Evolutionary conservation across 2,329 filamentous ascomycete genomes (phyloP), one percentile per base, ranked within the genome.

Genomic region (Penicillium sp.): DNA sequence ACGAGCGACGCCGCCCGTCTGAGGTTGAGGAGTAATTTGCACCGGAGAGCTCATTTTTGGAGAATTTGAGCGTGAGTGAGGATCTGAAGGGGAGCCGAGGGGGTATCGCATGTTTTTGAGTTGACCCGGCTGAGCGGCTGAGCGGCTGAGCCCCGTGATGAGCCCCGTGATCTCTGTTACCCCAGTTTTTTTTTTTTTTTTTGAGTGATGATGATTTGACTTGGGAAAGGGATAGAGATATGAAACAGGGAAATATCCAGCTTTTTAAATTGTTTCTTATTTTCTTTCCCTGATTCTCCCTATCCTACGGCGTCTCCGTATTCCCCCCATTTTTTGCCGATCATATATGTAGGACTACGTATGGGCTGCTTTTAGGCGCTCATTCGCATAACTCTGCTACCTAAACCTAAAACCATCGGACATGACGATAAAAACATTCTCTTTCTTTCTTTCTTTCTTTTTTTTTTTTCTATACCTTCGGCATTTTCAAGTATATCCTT

Each of bases 31-130:
- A 44, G 72, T 70, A 39, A 74, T 63, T 48, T 69, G 69, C 20
- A 73, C 60, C 24, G 74, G 69, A 16, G 74, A 71, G 55, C 68
- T 74, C 74, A 76, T 76, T 49, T 46, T 66, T 34, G 52, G 34
- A 11, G n/a, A 31, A 46, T 26, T 32, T 24, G 54, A 45, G 37
- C 16, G 20, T 14, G n/a, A 37, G 3, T 9, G 48, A 43, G 29
- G 14, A 4, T 42, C 14, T 34, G 40, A 26, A 31, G 24, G 11
- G 22, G n/a, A 13, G 26, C 43, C 37, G 34, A 29, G 29, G 46
- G 31, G 51, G 45, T 42, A 40, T 37, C 9, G 34, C 44, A 46
- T 44, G 38, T 43, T 50, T 50, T 54, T 50, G 45, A 43, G 45
- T 42, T 35, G 26, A 32, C 13, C 26, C 48, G 5, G 37, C 31